Conservation (phyloP, 768 basidiomycete genomes). For the Tylopilus felleus region DNA sequence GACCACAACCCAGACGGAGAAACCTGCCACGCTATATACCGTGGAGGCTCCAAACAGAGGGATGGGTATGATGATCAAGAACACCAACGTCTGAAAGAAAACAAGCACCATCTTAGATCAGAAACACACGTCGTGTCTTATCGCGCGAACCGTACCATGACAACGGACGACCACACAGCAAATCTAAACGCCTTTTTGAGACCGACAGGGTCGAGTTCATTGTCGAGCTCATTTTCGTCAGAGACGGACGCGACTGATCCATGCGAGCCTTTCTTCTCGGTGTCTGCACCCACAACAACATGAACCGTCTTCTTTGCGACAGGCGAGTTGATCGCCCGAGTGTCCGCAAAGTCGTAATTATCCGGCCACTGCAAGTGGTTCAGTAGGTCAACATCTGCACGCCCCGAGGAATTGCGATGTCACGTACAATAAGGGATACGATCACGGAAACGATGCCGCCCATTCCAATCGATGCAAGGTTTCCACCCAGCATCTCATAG, state of each 20-base stretch:
- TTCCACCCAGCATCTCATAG: conserved; percentile 82
- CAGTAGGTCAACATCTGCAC: background rate
- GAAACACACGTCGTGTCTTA: background rate
- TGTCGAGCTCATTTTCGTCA: conserved; percentile 39
- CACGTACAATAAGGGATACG: conserved; percentile 62
- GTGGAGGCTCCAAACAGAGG: conserved; percentile 84
- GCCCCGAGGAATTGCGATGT: background rate
- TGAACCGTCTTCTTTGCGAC: conserved; percentile 12
- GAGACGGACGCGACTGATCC: conserved; percentile 37
- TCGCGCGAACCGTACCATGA: conserved; percentile 45
- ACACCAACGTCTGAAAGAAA: conserved; percentile 46
- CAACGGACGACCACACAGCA: conserved; percentile 70
- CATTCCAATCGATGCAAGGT: conserved; percentile 79
- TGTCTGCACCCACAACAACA: conserved; percentile 26
- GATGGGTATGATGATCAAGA: conserved; percentile 76
- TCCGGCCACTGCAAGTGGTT: conserved; percentile 60
- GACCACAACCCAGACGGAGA: conserved; percentile 77
- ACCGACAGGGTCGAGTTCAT: conserved; percentile 61
- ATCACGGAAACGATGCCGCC: conserved; percentile 73
- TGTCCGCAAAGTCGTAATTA: conserved; percentile 75
- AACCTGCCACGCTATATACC: conserved; percentile 59
- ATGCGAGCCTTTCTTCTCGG: conserved; percentile 36
- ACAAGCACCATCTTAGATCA: background rate
- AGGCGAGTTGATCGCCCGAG: conserved; percentile 68
- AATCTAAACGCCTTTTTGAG: conserved; percentile 77